Evolutionary conservation across 2,329 filamentous ascomycete genomes (phyloP).

Genomic region (Daldinia eschscholtzii): DNA sequence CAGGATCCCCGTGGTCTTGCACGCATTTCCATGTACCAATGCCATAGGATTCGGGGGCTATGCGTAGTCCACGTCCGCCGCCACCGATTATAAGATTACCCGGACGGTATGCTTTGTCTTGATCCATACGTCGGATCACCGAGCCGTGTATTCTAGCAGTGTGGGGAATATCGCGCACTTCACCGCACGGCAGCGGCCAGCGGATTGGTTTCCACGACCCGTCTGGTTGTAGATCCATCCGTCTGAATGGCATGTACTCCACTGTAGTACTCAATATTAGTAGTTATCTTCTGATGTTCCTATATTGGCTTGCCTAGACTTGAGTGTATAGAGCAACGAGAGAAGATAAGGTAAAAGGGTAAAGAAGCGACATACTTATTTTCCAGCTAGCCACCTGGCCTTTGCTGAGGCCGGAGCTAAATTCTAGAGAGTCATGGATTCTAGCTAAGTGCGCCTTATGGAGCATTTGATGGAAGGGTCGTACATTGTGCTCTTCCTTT

Average conservation of each 20-base stretch:
- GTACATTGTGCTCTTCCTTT: slow-evolving; percentile 35
- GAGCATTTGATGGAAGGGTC: slow-evolving; percentile 69
- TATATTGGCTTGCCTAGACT: not conserved
- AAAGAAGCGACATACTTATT: slow-evolving; percentile 73
- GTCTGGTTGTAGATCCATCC: slow-evolving; percentile 81
- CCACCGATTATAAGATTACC: slow-evolving; percentile 86
- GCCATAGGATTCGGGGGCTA: slow-evolving; percentile 71
- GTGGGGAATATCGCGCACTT: slow-evolving; percentile 80
- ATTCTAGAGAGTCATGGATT: slow-evolving; percentile 79
- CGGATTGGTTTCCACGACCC: slow-evolving; percentile 83
- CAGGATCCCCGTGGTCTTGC: slow-evolving; percentile 71
- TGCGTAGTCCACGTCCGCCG: slow-evolving; percentile 76
- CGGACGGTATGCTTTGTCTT: slow-evolving; percentile 74
- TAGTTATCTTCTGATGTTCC: not conserved
- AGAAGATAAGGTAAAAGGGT: not conserved
- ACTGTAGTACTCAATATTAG: slow-evolving; percentile 58
- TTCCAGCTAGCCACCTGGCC: slow-evolving; percentile 76
- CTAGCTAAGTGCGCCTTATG: slow-evolving; percentile 65
- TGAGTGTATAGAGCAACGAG: not conserved
- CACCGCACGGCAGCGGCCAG: slow-evolving; percentile 83
- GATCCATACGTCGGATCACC: slow-evolving; percentile 78
- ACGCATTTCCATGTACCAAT: slow-evolving; percentile 80
- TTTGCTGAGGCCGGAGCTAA: slow-evolving; percentile 68
- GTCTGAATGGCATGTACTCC: slow-evolving; percentile 84
- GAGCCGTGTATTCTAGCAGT: slow-evolving; percentile 79